These are phyloP conservation scores for Groenewaldozyma salmanticensis DNA, from an alignment of 805 yeast species.

Conservation along the genomic window DNA sequence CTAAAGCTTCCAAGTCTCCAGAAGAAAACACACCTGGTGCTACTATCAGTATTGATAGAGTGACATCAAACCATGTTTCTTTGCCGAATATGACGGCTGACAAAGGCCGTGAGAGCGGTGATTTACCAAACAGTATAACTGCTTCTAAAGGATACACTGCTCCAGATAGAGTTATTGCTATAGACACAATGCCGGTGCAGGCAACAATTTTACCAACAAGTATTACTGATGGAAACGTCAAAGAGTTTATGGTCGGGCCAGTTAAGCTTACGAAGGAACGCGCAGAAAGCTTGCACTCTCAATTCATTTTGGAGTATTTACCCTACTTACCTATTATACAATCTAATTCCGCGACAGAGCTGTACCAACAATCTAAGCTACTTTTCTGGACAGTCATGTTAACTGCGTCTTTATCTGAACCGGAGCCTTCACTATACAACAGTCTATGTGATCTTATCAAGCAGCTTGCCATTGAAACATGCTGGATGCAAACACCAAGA, in stretches of 20 bases:
- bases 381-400: conserved; percentile 86
- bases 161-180: conserved; percentile 7
- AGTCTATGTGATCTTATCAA: conserved; percentile 68
- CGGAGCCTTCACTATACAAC: conserved; percentile 74
- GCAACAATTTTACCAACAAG: conserved; percentile 19
- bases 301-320: conserved; percentile 55
- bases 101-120: not conserved
- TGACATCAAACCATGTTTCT: not conserved
- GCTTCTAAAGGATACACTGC: not conserved
- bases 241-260: conserved; percentile 69
- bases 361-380: conserved; percentile 73
- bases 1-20: conserved; percentile 1
- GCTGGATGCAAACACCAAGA: conserved; percentile 89
- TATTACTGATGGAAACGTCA: conserved; percentile 19
- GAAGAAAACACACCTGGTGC: not conserved
- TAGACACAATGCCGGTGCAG: conserved; percentile 15
- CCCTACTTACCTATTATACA: conserved; percentile 75
- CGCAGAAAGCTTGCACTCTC: conserved; percentile 63
- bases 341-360: conserved; percentile 59
- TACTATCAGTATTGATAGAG: not conserved
- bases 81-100: not conserved
- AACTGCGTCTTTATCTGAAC: conserved; percentile 78
- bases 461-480: conserved; percentile 81
- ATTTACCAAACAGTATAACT: not conserved
- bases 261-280: conserved; percentile 55